Base-by-base conservation (phyloP, 148 eudicot species). In the Rhododendron mucronatum region DNA sequence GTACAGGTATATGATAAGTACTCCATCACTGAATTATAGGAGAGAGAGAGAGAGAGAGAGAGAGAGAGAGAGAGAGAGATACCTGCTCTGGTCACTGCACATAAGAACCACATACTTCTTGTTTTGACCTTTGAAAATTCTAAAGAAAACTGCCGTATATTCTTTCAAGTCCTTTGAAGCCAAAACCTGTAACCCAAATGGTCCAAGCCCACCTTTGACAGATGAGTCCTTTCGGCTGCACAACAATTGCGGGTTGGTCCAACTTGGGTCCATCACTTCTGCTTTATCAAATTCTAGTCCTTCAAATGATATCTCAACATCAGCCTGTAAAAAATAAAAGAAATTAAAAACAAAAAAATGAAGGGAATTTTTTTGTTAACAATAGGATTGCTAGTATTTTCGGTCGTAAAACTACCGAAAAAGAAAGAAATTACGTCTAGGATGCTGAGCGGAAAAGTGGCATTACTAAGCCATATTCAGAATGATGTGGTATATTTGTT, bases 21-120 rank as follows among this genome's bases (percentile, higher is more conserved):
- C 65, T 59, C 65, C 65, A 26, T n/a, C 5, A 67, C 2, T 71
- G 39, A 28, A 14, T 8, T 63, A 21, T 33, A 33, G 7, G 69
- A 6, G 28, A 0, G 28, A 0, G 28, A 0, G n/a, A 0, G 69
- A 23, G 69, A 78, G 26, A 50, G 82, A 50, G 50, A 21, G 23
- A 79, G 10, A 77, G 47, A 48, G 59, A 48, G 47, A 37, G n/a
- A 9, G 55, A 30, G 11, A 51, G 28, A 18, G 59, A 5, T 2
- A 91, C 93, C 89, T 94, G 92, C 89, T 93, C 41, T 92, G 95
- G 84, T 95, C 98, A 89, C 93, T 92, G 51, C 98, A 95, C 96
- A 95, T 93, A 13, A 95, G 92, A 45, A 93, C 96, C 3, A 89
- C 87, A 74, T 85, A 80, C 44, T 89, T 91, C 39, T 87, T 91